Evolutionary conservation across 2,329 filamentous ascomycete species (phyloP), one percentile per base, ranked within the genome.

Genomic region (Colletotrichum cuscutae): DNA sequence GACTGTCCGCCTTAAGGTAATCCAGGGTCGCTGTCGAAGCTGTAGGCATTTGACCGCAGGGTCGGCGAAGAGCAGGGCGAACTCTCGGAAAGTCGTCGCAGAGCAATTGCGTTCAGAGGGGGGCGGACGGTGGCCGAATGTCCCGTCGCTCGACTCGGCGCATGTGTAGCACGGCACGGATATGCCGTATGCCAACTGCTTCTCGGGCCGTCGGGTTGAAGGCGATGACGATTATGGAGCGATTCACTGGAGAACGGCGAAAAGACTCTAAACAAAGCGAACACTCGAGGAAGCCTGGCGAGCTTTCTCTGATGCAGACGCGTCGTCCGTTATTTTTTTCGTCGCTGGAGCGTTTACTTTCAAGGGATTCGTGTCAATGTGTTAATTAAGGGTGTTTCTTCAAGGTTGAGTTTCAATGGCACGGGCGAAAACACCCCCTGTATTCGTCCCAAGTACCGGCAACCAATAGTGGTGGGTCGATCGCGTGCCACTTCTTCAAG

Each of bases 401-500:
- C 67, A 28, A 69, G 71, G 67, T 61, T 65, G 57, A 61, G 66
- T 73, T 71, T 73, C 71, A 71, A 61, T 57, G 24, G 71, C 52
- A 73, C 60, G 61, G 71, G 68, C 71, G 52, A 65, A 52, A 35
- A 63, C 22, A 56, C 60, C 71, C 71, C 66, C 71, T 73, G 66
- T 73, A 65, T 65, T 65, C 71, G 49, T 71, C 70, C 54, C 46
- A 56, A 70, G 49, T 70, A 28, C 60, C 28, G 54, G n/a, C 67
- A 37, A 57, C 71, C 66, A 73, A 73, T 73, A 42, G 57, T 22
- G 28, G 61, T 52, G n/a, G 54, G 66, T 13, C 71, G 61, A 32
- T 71, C 49, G 66, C 71, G 66, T 71, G 71, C 71, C 46, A 42
- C 54, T 22, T 56, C 65, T 60, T 70, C 28, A 57, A 49, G 71